Percentiles rank a stretch among this genome's conserved stretches.
These are phyloP conservation scores for Euphorbia schlechtendalii DNA, from an alignment of 441 rosid species.

Conservation along the genomic window DNA sequence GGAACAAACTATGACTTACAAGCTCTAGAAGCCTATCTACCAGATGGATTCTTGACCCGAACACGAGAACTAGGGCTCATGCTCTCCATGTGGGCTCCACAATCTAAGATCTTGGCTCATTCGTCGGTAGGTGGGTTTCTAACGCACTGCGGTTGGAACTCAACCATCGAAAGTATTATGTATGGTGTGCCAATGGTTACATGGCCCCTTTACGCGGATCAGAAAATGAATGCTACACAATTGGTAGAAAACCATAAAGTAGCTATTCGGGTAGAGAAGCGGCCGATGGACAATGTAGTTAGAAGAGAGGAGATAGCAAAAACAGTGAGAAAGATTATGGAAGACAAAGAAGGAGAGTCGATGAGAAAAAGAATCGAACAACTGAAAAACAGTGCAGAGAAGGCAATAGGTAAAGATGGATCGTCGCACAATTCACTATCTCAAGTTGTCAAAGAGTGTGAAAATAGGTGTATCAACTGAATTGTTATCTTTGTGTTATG, in stretches of 20 bases:
- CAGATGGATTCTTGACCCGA: constrained; percentile 12
- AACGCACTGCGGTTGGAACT: no score
- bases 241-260: constrained; percentile 31
- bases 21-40: constrained; percentile 18
- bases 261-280: constrained; percentile 28
- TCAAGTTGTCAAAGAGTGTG: constrained; percentile 17
- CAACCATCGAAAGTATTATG: no score
- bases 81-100: constrained; percentile 43
- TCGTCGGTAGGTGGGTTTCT: no score
- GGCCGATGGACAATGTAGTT: constrained; percentile 24
- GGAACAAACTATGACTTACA: not conserved
- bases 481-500: no score
- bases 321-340: constrained; percentile 23
- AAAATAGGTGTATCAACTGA: no score
- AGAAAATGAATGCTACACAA: constrained; percentile 43
- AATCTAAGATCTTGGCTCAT: constrained; percentile 38
- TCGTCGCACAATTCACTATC: constrained; percentile 26
- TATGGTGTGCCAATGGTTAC: constrained; percentile 51
- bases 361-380: constrained; percentile 21
- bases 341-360: constrained; percentile 11
- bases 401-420: constrained; percentile 19
- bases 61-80: constrained; percentile 26
- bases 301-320: no score
- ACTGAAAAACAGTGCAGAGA: constrained; percentile 16
- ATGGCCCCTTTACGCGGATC: constrained; percentile 58